Conservation (phyloP, 805 yeast species). For the Saccharomycopsis guyanensis region DNA sequence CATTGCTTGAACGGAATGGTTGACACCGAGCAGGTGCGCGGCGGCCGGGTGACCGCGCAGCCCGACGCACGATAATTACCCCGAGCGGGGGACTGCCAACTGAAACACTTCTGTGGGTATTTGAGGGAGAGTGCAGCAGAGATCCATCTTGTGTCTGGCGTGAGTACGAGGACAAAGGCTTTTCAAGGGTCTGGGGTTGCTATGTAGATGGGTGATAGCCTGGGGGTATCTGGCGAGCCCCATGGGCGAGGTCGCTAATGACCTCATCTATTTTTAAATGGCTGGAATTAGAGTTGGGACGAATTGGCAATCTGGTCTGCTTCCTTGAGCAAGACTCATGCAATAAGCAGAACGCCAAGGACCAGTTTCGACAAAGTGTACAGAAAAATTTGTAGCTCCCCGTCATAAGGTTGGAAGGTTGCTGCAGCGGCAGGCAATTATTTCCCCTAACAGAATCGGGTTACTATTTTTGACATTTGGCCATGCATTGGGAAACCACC, state of each 20-base stretch:
- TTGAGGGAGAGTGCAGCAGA: too few relatives aligned
- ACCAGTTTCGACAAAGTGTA: neutral
- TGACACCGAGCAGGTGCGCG: neutral
- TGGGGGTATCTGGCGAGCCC: too few relatives aligned
- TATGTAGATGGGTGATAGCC: too few relatives aligned
- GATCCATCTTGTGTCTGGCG: too few relatives aligned
- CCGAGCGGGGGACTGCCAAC: neutral
- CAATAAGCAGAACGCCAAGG: too few relatives aligned
- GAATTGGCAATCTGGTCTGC: too few relatives aligned
- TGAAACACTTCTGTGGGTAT: neutral
- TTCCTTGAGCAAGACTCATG: too few relatives aligned
- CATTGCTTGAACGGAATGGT: neutral
- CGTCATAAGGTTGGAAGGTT: neutral
- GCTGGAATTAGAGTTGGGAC: too few relatives aligned
- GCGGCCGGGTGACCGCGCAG: neutral
- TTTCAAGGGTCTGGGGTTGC: too few relatives aligned
- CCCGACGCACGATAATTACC: neutral
- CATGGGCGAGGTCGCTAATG: too few relatives aligned
- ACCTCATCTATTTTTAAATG: too few relatives aligned
- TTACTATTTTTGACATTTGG: neutral
- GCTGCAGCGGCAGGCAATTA: neutral
- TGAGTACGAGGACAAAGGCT: too few relatives aligned
- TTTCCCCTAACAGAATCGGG: neutral
- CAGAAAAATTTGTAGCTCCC: neutral
- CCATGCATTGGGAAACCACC: neutral